Percentiles rank a stretch among this genome's conserved stretches.
Evolutionary conservation across 208 protist genomes (phyloP).

Genomic region (Wallacemonas sp.): DNA sequence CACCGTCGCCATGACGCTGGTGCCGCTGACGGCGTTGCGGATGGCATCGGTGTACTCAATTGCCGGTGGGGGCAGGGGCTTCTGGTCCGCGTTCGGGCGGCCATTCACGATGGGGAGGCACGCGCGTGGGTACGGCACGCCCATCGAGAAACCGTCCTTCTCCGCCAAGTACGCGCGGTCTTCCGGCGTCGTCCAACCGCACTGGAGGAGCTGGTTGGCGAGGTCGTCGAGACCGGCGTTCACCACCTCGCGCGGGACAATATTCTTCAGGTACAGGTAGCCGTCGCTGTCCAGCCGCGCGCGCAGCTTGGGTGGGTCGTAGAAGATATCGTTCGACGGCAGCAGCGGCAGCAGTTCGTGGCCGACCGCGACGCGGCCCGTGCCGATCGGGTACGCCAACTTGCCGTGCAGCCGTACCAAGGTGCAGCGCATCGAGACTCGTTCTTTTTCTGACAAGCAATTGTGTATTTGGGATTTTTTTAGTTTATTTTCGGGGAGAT

Average conservation of each 20-base stretch:
- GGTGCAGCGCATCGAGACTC: constrained; percentile 36
- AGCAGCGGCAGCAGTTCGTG: constrained; percentile 67
- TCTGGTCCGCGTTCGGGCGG: neutral
- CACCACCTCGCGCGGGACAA: constrained; percentile 65
- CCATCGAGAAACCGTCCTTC: constrained; percentile 65
- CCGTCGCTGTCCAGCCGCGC: constrained; percentile 79
- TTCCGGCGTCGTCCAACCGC: constrained; percentile 54
- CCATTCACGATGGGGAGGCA: constrained; percentile 2
- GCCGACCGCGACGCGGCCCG: constrained; percentile 49
- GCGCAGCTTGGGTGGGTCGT: constrained; percentile 81
- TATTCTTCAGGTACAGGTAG: constrained; percentile 87
- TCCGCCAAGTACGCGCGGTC: constrained; percentile 45
- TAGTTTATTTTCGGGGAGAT: too few species aligned
- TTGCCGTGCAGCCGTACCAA: constrained; percentile 51
- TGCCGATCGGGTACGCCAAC: constrained; percentile 68
- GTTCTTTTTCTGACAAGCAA: too few species aligned
- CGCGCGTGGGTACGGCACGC: constrained; percentile 61
- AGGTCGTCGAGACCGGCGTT: constrained; percentile 64
- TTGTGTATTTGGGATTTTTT: too few species aligned
- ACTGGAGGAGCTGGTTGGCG: constrained; percentile 59
- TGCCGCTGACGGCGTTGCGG: constrained; percentile 67
- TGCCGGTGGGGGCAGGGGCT: constrained; percentile 44
- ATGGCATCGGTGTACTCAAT: constrained; percentile 69
- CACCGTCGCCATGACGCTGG: constrained; percentile 82
- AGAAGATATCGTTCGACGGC: constrained; percentile 88